These are phyloP conservation scores for Incumbomyces lentus DNA, from an alignment of 2,329 filamentous ascomycete species.

Conservation along the genomic window DNA sequence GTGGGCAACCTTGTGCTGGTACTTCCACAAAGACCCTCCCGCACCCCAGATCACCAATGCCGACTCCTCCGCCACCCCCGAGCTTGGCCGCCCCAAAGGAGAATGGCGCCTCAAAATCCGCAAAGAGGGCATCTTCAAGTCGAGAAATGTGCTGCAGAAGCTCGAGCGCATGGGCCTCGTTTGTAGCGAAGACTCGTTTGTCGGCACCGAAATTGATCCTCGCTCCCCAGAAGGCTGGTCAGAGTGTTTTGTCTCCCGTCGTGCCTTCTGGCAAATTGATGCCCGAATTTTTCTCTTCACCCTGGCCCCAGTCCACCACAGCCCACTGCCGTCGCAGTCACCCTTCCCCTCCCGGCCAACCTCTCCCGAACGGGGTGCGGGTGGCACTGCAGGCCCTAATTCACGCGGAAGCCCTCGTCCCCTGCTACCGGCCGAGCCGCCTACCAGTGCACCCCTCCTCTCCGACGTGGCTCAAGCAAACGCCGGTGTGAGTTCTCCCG, in stretches of 20 bases:
- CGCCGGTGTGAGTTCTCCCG: conserved; percentile 23
- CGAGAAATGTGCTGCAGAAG: conserved; percentile 74
- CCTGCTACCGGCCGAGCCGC: conserved; percentile 4
- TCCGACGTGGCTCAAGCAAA: conserved; percentile 10
- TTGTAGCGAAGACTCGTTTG: conserved; percentile 61
- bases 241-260: conserved; percentile 69
- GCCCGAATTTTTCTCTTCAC: conserved; percentile 81
- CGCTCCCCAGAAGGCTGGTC: conserved; percentile 58
- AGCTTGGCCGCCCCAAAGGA: conserved; percentile 61
- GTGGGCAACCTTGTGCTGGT: conserved; percentile 92
- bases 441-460: conserved; percentile 7
- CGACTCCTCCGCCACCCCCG: conserved; percentile 55
- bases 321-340: conserved; percentile 40
- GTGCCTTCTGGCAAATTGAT: conserved; percentile 87
- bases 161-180: conserved; percentile 89
- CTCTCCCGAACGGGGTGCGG: conserved; percentile 34
- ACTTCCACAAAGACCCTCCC: conserved; percentile 81
- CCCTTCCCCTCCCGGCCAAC: conserved; percentile 41
- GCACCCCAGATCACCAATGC: conserved; percentile 52
- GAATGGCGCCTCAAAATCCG: conserved; percentile 82
- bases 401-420: conserved; percentile 4
- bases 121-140: conserved; percentile 77
- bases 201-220: conserved; percentile 55
- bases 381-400: conserved; percentile 9
- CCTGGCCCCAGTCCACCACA: conserved; percentile 48